Percentiles rank a stretch among this genome's conserved stretches.
phyloP scores from a whole-genome alignment of 192 early-diverging fungal species.

The Coemansia sp. region DNA sequence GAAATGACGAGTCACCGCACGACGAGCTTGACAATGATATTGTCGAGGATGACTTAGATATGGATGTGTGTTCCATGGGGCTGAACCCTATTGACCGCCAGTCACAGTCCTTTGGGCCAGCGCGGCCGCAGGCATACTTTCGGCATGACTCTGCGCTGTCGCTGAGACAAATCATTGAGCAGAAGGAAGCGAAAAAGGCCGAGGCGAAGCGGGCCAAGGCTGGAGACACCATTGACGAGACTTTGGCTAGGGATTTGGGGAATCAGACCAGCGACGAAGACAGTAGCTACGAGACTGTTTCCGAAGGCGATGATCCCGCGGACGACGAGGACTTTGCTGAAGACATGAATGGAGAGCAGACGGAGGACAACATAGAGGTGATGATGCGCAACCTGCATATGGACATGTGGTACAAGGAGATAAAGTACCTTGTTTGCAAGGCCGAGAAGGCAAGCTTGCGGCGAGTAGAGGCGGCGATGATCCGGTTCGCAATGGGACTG shows the following conservation, averaged over 20 bases:
- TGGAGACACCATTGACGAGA: background rate
- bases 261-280: too few relatives aligned
- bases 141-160: background rate
- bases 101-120: background rate
- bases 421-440: background rate
- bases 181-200: background rate
- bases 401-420: background rate
- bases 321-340: background rate
- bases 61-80: constrained; percentile 25
- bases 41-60: background rate
- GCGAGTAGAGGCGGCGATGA: background rate
- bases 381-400: constrained; percentile 2
- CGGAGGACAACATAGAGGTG: background rate
- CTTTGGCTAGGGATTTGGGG: background rate
- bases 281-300: background rate
- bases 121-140: background rate
- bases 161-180: background rate
- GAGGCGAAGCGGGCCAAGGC: background rate
- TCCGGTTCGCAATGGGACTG: background rate
- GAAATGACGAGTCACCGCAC: background rate
- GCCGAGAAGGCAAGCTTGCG: background rate
- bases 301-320: background rate
- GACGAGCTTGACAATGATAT: background rate
- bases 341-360: background rate
- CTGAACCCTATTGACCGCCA: constrained; percentile 33